Conservation (phyloP, 352 stramenopile species). For the Globisporangium solare region DNA sequence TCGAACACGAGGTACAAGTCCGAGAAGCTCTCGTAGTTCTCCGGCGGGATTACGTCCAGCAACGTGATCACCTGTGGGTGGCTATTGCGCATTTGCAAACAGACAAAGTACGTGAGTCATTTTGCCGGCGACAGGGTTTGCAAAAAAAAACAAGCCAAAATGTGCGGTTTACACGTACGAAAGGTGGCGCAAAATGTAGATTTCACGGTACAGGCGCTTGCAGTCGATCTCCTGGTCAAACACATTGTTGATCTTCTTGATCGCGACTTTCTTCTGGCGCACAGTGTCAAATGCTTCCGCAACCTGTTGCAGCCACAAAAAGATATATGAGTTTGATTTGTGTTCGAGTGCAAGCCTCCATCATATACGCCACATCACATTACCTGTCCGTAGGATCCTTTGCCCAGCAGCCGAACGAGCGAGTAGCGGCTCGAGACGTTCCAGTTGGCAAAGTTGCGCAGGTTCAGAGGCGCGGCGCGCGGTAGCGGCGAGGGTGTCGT, state of each 20-base stretch:
- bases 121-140: no score
- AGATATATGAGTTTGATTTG: no score
- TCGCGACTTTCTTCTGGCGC: slow-evolving; percentile 78
- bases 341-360: not conserved
- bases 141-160: no score
- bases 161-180: slow-evolving; percentile 30
- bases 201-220: slow-evolving; percentile 84
- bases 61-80: slow-evolving; percentile 82
- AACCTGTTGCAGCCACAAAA: slow-evolving; percentile 22
- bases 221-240: slow-evolving; percentile 87
- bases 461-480: slow-evolving; percentile 65
- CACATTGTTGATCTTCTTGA: slow-evolving; percentile 89
- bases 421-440: slow-evolving; percentile 75
- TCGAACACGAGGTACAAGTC: slow-evolving; percentile 93
- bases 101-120: not conserved
- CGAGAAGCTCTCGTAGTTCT: slow-evolving; percentile 81
- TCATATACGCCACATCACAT: not conserved
- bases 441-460: slow-evolving; percentile 83
- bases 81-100: slow-evolving; percentile 17
- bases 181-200: slow-evolving; percentile 84
- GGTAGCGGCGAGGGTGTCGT: slow-evolving; percentile 58
- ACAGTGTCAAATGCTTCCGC: slow-evolving; percentile 79
- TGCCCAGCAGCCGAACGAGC: slow-evolving; percentile 74
- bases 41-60: slow-evolving; percentile 76
- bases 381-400: slow-evolving; percentile 86